Evolutionary conservation across 441 rosid genomes (phyloP).

Genomic region (Croton laevigatus): DNA sequence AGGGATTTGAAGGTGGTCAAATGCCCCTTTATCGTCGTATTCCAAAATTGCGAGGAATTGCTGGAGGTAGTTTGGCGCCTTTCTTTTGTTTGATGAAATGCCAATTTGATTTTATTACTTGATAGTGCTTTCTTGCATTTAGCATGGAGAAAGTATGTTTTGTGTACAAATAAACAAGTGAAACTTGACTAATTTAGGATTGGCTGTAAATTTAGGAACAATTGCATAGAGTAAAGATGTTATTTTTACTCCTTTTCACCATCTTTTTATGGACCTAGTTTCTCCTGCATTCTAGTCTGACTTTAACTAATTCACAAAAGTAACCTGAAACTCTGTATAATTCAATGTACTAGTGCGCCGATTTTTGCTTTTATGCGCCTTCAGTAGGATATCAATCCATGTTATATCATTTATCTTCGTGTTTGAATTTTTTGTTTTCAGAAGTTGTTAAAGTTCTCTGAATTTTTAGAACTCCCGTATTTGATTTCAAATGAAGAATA

Average conservation of each 20-base stretch:
- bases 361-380: background rate
- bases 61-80: constrained; percentile 59
- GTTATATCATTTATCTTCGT: background rate
- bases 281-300: too few relatives aligned
- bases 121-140: background rate
- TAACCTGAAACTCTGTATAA: background rate
- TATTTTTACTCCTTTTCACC: background rate
- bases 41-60: constrained; percentile 83
- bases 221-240: background rate
- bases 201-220: background rate
- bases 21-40: constrained; percentile 85
- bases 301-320: background rate
- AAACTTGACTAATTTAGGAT: too few relatives aligned
- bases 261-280: too few relatives aligned
- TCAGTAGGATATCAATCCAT: background rate
- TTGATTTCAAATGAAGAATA: background rate
- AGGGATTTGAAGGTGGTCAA: constrained; percentile 96
- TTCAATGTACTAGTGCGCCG: background rate
- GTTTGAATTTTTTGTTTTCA: background rate
- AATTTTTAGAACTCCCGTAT: background rate
- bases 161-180: background rate
- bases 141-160: background rate
- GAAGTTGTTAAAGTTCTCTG: too few relatives aligned
- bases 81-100: constrained; percentile 3
- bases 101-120: background rate